Conservation (phyloP, 2,329 filamentous ascomycete genomes). For the Penicillium sp. region DNA sequence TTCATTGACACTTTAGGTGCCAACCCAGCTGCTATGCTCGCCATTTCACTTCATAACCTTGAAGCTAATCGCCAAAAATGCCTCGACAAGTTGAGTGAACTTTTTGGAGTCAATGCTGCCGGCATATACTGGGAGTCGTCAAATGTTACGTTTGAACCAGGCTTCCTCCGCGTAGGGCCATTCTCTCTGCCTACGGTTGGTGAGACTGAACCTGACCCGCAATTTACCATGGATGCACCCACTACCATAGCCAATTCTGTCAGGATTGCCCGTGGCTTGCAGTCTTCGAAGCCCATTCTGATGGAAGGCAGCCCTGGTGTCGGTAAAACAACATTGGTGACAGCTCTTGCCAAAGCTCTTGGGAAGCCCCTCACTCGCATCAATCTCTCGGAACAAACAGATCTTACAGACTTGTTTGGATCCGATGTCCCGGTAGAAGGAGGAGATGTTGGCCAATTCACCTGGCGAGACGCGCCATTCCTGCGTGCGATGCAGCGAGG, state of each 20-base stretch:
- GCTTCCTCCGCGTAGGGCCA: slow-evolving; percentile 61
- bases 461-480: slow-evolving; percentile 93
- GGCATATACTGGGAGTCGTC: slow-evolving; percentile 60
- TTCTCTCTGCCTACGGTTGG: slow-evolving; percentile 60
- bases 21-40: slow-evolving; percentile 82
- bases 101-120: slow-evolving; percentile 60
- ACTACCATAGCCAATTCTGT: slow-evolving; percentile 88
- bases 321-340: slow-evolving; percentile 90
- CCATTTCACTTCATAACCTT: slow-evolving; percentile 64
- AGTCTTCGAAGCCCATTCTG: slow-evolving; percentile 83
- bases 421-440: slow-evolving; percentile 94
- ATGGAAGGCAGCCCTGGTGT: slow-evolving; percentile 97
- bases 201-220: slow-evolving; percentile 48
- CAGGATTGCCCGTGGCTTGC: slow-evolving; percentile 81
- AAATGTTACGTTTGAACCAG: slow-evolving; percentile 50
- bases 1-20: slow-evolving; percentile 94
- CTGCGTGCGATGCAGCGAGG: slow-evolving; percentile 93
- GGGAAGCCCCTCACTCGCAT: slow-evolving; percentile 83
- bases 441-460: slow-evolving; percentile 82
- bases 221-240: slow-evolving; percentile 77
- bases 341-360: slow-evolving; percentile 71
- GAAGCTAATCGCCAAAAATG: slow-evolving; percentile 66
- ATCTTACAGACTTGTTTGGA: slow-evolving; percentile 94
- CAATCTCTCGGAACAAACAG: slow-evolving; percentile 96
- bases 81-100: slow-evolving; percentile 61